Evolutionary conservation across 176 grass and related monocot genomes (phyloP), one percentile per base, ranked within the genome.

Genomic region (Rhynchospora tenuis): DNA sequence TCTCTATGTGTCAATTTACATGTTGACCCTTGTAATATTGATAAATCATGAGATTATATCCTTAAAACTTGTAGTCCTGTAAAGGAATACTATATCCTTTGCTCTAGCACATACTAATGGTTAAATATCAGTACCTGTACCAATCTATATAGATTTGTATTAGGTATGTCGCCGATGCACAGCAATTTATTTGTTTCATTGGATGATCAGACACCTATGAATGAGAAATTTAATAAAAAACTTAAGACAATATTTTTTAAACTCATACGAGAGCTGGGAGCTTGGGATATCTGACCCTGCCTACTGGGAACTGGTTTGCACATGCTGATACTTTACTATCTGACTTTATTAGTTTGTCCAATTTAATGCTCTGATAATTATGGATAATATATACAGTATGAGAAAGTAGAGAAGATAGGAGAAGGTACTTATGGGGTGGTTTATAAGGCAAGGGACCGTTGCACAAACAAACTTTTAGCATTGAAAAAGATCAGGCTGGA

Each of bases 361-460:
- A 38, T 38, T 20, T 59, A 84, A 45, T 74, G 24, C 19, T 45
- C 17, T 48, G 44, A 72, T 38, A 47, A 24, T 48, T 72, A 54
- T 85, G 72, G 67, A 33, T 62, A 26, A 44, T 19, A 26, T 66
- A 59, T 20, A 78, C 59, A 97, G 93, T 93, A 97, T 42, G 93
- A 97, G 90, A 97, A 93, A 86, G 50, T 77, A 85, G 93, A 97
- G 86, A 97, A 97, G 89, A 97, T 97, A 76, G 93, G 93, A 19
- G 93, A 97, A 29, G 93, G 93, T 28, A 93, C 91, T 60, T 97
- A 97, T 78, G 93, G 91, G 64, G 93, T 97, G 71, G 93, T 93
- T 64, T 97, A 97, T 83, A 94, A 92, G 90, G 94, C 65, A 51
- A 88, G 79, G 64, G 68, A 98, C 87, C 88, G 71, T 43, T 57